Conservation (phyloP, 192 early-diverging fungal species). For the Backusella luteola region DNA sequence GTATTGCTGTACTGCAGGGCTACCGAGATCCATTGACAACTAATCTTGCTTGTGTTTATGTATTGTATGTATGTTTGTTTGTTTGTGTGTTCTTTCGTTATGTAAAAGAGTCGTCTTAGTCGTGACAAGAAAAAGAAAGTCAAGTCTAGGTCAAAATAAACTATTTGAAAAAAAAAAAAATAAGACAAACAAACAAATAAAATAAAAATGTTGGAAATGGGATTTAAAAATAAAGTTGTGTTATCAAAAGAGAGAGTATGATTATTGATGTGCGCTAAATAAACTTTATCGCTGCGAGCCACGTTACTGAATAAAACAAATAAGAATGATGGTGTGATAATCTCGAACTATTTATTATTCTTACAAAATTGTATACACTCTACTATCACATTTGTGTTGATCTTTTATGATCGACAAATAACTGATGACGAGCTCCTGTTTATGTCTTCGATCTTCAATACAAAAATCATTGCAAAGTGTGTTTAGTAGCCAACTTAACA, state of each 20-base stretch:
- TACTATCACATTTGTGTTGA: not conserved
- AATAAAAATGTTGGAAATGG: not conserved
- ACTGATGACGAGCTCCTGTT: not conserved
- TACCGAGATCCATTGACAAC: slow-evolving; percentile 2
- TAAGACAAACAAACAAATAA: not conserved
- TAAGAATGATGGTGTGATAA: not conserved
- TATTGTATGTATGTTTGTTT: not conserved
- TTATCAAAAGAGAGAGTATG: not conserved
- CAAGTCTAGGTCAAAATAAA: not conserved
- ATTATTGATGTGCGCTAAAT: not conserved
- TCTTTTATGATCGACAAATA: not conserved
- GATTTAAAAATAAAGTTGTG: not conserved
- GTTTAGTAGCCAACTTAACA: not conserved
- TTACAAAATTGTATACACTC: not conserved
- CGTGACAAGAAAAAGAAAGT: not conserved
- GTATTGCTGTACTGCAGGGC: slow-evolving; percentile 21
- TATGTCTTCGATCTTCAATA: not conserved
- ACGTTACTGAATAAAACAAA: not conserved
- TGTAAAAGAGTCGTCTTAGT: not conserved
- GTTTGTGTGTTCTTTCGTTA: not conserved
- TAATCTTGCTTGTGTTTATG: not conserved
- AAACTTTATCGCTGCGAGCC: not conserved
- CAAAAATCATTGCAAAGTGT: not conserved
- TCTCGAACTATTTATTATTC: not conserved
- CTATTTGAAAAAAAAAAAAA: not conserved